Conservation (phyloP, 2,329 filamentous ascomycete genomes). For the Exophiala lecanii-corni region DNA sequence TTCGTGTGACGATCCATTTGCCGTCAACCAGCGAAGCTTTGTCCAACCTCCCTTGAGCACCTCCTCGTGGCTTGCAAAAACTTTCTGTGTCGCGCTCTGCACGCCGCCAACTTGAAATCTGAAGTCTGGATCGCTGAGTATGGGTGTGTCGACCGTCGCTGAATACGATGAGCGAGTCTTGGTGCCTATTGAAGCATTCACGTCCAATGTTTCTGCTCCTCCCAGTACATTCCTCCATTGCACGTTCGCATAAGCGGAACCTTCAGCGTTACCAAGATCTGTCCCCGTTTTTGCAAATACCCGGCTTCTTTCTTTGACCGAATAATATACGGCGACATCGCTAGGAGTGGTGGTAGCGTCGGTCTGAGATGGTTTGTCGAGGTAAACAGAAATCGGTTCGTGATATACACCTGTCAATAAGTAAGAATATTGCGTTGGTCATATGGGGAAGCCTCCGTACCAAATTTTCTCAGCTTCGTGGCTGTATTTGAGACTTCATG, state of each 20-base stretch:
- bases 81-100: constrained; percentile 79
- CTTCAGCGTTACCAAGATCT: constrained; percentile 88
- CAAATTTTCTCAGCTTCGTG: constrained; percentile 73
- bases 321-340: constrained; percentile 76
- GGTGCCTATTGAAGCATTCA: constrained; percentile 85
- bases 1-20: constrained; percentile 65
- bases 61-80: constrained; percentile 93
- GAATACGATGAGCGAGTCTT: constrained; percentile 89
- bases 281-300: constrained; percentile 91
- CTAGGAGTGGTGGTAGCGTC: constrained; percentile 66
- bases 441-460: constrained; percentile 49
- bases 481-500: constrained; percentile 65
- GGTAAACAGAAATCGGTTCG: constrained; percentile 72
- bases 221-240: constrained; percentile 90
- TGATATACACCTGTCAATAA: constrained; percentile 71
- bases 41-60: constrained; percentile 71
- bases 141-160: constrained; percentile 74
- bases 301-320: constrained; percentile 71
- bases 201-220: constrained; percentile 80
- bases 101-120: constrained; percentile 74
- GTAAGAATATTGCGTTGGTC: constrained; percentile 21
- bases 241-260: constrained; percentile 84
- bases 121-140: constrained; percentile 78
- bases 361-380: constrained; percentile 68
- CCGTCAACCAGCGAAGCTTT: constrained; percentile 69